Evolutionary conservation across 2,329 filamentous ascomycete genomes (phyloP).

Genomic region (Colletotrichum sp.): DNA sequence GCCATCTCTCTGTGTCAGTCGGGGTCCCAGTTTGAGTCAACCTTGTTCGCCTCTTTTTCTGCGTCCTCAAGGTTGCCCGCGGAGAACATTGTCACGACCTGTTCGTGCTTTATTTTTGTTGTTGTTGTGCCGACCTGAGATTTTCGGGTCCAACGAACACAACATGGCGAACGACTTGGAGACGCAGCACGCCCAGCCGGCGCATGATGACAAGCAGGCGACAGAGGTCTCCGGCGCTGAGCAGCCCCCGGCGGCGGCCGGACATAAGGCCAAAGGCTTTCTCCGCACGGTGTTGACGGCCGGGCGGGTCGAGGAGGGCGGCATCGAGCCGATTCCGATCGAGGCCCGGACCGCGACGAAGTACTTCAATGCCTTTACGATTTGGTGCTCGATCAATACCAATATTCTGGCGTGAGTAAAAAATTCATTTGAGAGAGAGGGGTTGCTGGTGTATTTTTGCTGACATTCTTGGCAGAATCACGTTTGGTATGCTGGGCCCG

Average conservation of each 20-base stretch:
- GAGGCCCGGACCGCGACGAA: conserved; percentile 33
- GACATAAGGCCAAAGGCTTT: not conserved
- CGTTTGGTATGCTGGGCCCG: conserved; percentile 50
- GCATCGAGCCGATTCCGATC: conserved; percentile 31
- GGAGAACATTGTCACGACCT: not conserved
- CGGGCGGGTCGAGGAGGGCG: conserved; percentile 31
- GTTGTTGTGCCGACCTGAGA: not conserved
- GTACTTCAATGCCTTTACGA: conserved; percentile 33
- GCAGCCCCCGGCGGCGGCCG: not conserved
- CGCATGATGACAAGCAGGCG: not conserved
- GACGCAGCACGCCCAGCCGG: not conserved
- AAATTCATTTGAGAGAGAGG: not conserved
- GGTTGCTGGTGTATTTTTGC: not conserved
- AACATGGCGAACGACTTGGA: conserved; percentile 5
- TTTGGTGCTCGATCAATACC: conserved; percentile 35
- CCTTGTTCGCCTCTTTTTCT: not conserved
- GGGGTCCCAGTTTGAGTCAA: not conserved
- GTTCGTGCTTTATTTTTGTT: not conserved
- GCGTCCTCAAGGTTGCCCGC: not conserved
- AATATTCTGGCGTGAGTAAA: conserved; percentile 32
- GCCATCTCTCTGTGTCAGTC: not conserved
- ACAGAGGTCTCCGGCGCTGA: not conserved
- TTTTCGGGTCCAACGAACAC: not conserved
- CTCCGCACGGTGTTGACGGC: conserved; percentile 10
- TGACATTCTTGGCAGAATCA: conserved; percentile 30